Evolutionary conservation across 805 yeast species (phyloP).

Genomic region (Kluyveromyces dobzhanskii): DNA sequence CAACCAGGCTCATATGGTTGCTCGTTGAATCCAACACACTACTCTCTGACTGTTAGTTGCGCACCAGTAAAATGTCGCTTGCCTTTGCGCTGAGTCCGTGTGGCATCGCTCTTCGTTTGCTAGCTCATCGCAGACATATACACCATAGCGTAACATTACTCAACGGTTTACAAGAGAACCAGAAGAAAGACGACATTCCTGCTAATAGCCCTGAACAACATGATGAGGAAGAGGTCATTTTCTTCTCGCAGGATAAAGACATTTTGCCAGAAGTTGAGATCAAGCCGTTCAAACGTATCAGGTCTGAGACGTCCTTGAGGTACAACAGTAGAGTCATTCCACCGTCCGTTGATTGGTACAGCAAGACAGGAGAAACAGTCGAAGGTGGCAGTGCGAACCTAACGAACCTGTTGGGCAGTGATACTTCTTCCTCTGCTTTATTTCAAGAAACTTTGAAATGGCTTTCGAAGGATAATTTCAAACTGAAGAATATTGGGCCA

Average conservation of each 20-base stretch:
- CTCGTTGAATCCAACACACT: too few relatives aligned
- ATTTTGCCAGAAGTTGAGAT: slow-evolving; percentile 24
- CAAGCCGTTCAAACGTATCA: slow-evolving; percentile 16
- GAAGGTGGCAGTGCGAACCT: background rate
- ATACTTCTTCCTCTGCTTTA: background rate
- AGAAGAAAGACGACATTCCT: too few relatives aligned
- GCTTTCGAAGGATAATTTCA: background rate
- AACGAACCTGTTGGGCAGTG: background rate
- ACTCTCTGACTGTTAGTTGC: too few relatives aligned
- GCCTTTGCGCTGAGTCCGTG: too few relatives aligned
- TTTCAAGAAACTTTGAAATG: slow-evolving; percentile 1
- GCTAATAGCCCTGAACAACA: too few relatives aligned
- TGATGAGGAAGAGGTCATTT: slow-evolving; percentile 5
- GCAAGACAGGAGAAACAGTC: background rate
- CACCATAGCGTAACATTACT: too few relatives aligned
- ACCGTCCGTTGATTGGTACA: slow-evolving; percentile 23
- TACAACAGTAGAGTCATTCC: slow-evolving; percentile 14
- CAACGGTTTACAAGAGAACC: too few relatives aligned
- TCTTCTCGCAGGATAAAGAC: slow-evolving; percentile 19
- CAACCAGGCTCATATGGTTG: too few relatives aligned
- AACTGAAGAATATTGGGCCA: background rate
- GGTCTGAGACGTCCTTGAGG: slow-evolving; percentile 12
- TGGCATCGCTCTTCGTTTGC: too few relatives aligned
- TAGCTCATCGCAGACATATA: too few relatives aligned
- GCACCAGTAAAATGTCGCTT: too few relatives aligned